These are phyloP conservation scores for Wickerhamia fluorescens DNA, from an alignment of 805 yeast species.

Conservation along the genomic window DNA sequence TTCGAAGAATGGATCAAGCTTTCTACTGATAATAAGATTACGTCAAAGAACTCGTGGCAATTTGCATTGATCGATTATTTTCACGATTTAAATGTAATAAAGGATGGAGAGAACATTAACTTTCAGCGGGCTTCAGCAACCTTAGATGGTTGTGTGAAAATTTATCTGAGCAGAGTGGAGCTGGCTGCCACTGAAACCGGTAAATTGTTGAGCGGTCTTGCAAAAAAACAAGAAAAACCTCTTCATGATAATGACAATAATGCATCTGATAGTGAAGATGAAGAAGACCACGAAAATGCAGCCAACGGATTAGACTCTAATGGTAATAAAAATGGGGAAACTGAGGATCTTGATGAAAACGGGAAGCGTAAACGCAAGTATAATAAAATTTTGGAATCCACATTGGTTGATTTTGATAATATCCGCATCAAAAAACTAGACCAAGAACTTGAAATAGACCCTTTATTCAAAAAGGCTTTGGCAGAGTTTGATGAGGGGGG, in stretches of 20 bases:
- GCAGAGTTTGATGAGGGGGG: constrained; percentile 83
- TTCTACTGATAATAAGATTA: constrained; percentile 54
- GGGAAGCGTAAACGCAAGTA: constrained; percentile 20
- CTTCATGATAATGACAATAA: constrained; percentile 5
- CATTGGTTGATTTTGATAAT: constrained; percentile 44
- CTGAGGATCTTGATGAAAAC: constrained; percentile 14
- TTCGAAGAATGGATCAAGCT: constrained; percentile 47
- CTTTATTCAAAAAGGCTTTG: constrained; percentile 65
- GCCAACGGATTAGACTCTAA: too few relatives aligned
- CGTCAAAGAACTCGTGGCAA: constrained; percentile 81
- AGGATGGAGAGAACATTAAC: constrained; percentile 54
- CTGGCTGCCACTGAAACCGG: constrained; percentile 33
- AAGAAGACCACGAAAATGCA: too few relatives aligned
- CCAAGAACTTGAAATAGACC: constrained; percentile 62
- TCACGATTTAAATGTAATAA: constrained; percentile 68
- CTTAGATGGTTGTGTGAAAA: constrained; percentile 31
- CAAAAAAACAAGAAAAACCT: constrained; percentile 12
- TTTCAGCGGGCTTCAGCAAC: constrained; percentile 31
- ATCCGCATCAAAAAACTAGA: constrained; percentile 52
- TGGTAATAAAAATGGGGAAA: constrained; percentile 5
- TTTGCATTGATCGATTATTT: constrained; percentile 88
- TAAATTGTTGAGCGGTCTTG: constrained; percentile 22
- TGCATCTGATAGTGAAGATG: constrained; percentile 3
- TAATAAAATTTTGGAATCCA: constrained; percentile 32
- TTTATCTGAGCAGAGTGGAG: constrained; percentile 29